Evolutionary conservation across 176 grass and related monocot species (phyloP).

Genomic region (Phoenix dactylifera): DNA sequence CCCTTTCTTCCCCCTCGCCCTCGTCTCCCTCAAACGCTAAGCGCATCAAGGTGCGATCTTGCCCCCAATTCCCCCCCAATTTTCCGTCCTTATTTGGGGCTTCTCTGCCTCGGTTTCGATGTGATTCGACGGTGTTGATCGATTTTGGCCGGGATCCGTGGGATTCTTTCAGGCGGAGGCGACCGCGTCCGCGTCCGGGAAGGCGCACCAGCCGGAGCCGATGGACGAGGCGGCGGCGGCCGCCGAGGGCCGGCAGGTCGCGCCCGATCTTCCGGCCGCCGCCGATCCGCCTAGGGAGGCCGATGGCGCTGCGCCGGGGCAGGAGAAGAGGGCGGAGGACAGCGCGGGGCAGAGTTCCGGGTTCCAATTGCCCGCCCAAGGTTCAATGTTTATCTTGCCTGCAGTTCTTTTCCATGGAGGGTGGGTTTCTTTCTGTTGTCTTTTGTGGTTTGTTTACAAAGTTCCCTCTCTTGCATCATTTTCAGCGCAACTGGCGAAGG

Average conservation of each 20-base stretch:
- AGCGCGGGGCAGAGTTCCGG: neutral
- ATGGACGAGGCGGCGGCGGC: constrained; percentile 1
- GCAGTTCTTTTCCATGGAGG: neutral
- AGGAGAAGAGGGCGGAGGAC: neutral
- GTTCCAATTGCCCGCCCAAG: neutral
- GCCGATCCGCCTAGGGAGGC: neutral
- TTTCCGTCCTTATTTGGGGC: constrained; percentile 3
- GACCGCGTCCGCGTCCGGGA: neutral
- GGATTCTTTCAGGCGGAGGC: constrained; percentile 32
- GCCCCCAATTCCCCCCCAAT: neutral
- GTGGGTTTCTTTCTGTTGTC: neutral
- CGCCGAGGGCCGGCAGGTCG: neutral
- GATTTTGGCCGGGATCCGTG: constrained; percentile 29
- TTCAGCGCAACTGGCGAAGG: constrained; percentile 11
- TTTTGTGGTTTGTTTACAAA: neutral
- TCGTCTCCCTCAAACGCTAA: constrained; percentile 47
- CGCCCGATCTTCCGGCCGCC: neutral
- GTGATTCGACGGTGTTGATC: constrained; percentile 7
- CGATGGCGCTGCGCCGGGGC: constrained; percentile 17
- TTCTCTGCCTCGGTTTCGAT: neutral
- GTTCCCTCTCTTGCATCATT: neutral
- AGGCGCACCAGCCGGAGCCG: neutral
- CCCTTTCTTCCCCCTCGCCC: constrained; percentile 22
- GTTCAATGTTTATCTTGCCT: neutral
- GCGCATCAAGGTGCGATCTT: constrained; percentile 77